A percentile compares a stretch with the other conserved stretches of the same genome.
These are phyloP conservation scores for Tetrapisispora taiwanensis DNA, from an alignment of 805 yeast species.

Conservation along the genomic window DNA sequence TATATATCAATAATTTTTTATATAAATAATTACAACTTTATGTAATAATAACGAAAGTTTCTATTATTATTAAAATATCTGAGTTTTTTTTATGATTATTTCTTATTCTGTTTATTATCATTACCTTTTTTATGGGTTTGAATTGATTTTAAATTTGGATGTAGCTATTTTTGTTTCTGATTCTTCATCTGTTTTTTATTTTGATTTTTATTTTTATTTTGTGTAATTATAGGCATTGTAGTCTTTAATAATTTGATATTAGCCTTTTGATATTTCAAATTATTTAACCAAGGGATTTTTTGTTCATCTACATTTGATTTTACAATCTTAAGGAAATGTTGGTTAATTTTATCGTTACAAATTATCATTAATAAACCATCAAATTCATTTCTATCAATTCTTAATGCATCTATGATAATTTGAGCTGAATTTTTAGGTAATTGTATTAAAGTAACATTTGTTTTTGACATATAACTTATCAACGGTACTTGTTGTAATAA, in stretches of 20 bases:
- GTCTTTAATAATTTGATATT: conserved; percentile 15
- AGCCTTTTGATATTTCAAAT: conserved; percentile 12
- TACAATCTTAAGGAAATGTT: conserved; percentile 13
- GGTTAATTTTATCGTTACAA: conserved; percentile 15
- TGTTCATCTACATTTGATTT: conserved; percentile 9
- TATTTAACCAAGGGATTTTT: conserved; percentile 22
- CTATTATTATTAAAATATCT: not conserved
- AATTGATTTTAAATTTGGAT: not conserved
- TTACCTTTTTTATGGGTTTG: too few relatives aligned
- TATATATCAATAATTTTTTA: not conserved
- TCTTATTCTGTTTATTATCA: not conserved
- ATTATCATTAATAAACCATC: conserved; percentile 21
- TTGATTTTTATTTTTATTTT: conserved; percentile 1
- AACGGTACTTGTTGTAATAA: conserved; percentile 50
- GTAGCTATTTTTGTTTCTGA: not conserved
- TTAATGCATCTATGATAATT: conserved; percentile 8
- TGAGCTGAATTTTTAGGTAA: conserved; percentile 39
- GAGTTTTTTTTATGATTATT: not conserved
- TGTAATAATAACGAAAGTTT: too few relatives aligned
- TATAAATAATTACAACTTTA: too few relatives aligned
- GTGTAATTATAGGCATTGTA: conserved; percentile 11
- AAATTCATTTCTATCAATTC: conserved; percentile 1
- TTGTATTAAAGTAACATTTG: conserved; percentile 44
- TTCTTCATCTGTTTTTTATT: not conserved
- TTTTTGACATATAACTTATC: conserved; percentile 33